Percentiles rank a stretch among this genome's conserved stretches.
Conservation (phyloP, 257 asterid species). For the Linderniella brevidens region DNA sequence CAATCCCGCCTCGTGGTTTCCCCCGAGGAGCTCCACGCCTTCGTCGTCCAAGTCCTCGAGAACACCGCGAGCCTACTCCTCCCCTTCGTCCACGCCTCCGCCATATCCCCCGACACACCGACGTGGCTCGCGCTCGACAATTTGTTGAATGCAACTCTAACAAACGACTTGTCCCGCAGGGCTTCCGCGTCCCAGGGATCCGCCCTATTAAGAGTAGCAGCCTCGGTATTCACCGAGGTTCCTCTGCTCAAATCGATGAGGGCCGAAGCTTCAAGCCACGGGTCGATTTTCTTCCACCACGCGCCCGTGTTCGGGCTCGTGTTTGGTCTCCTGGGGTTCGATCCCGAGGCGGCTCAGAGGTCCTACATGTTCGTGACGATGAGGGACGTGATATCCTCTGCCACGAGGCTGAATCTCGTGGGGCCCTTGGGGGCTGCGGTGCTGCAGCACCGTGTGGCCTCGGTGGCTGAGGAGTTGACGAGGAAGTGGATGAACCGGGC, state of each 20-base stretch:
- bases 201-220: constrained; percentile 72
- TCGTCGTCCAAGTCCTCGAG: constrained; percentile 38
- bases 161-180: constrained; percentile 65
- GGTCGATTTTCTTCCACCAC: constrained; percentile 43
- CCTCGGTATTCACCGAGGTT: constrained; percentile 49
- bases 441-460: constrained; percentile 54
- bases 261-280: constrained; percentile 26
- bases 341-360: constrained; percentile 47
- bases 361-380: constrained; percentile 64
- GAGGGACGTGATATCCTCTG: constrained; percentile 90
- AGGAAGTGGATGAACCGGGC: constrained; percentile 69
- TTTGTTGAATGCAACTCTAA: constrained; percentile 43
- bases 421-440: constrained; percentile 90
- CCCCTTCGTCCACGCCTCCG: constrained; percentile 45
- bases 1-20: constrained; percentile 47
- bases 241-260: constrained; percentile 47
- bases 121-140: constrained; percentile 52
- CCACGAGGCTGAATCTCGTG: constrained; percentile 69
- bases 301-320: constrained; percentile 78
- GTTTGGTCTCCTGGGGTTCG: constrained; percentile 61
- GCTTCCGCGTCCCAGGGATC: constrained; percentile 83
- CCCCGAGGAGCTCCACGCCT: constrained; percentile 38
- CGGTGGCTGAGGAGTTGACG: constrained; percentile 39
- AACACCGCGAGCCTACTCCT: constrained; percentile 85
- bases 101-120: constrained; percentile 35